Evolutionary conservation across 2,329 filamentous ascomycete genomes (phyloP), one percentile per base, ranked within the genome.

Genomic region (Diplodia seriata): DNA sequence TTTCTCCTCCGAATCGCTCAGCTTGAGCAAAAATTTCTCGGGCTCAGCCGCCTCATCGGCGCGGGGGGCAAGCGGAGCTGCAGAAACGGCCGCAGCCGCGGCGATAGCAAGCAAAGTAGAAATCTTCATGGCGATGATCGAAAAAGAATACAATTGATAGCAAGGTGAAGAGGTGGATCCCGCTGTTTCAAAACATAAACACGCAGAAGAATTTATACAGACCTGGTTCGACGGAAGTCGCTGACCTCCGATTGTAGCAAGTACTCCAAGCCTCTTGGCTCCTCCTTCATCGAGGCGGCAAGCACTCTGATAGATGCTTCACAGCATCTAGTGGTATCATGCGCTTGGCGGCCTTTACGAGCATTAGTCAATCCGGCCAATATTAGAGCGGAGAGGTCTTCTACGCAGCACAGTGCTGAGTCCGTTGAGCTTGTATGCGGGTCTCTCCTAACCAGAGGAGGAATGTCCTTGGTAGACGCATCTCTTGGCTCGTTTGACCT

Each of bases 201-300:
- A 26, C 23, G 6, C 20, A 51, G 23, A 12, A n/a, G 59, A 36
- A 33, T 63, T 63, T 63, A 63, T 63, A 53, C 15, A 1, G 11
- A 12, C 18, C 31, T 33, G 18, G 29, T 12, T 8, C n/a, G 53
- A 11, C n/a, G 15, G 4, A 38, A n/a, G 29, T 63, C 59, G 59
- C 59, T 63, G 59, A 33, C 43, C 47, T 63, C 59, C 59, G 59
- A 63, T 38, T 29, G 43, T 38, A 51, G 47, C 31, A 20, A 38
- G 2, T 51, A 15, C 14, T 23, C 59, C 59, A 63, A 63, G 59
- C 15, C 59, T 63, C 59, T 63, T 63, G 59, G 59, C 59, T 63
- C 59, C 59, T 63, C 59, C 59, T 63, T 14, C 43, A 63, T 63
- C 26, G 15, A 63, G 59, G 59, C n/a, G 59, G 33, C 47, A 51